Conservation (phyloP, 257 asterid genomes). For the Schizonepeta tenuifolia region DNA sequence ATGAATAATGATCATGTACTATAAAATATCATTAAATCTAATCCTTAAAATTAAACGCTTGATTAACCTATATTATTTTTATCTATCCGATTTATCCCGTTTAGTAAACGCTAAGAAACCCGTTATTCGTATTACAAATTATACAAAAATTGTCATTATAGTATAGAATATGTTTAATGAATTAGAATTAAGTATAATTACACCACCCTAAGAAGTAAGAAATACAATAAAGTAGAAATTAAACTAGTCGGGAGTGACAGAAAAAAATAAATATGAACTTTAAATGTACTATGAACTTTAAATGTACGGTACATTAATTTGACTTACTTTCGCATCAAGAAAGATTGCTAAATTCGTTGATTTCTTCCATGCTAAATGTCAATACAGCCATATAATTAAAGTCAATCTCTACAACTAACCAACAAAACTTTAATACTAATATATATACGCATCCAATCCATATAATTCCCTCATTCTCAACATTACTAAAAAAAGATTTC, state of each 20-base stretch:
- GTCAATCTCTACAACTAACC: conserved; percentile 29
- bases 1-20: no score
- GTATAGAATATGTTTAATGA: no score
- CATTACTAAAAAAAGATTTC: background rate
- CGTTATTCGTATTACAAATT: no score
- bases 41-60: no score
- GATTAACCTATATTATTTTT: no score
- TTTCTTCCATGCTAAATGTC: conserved; percentile 25
- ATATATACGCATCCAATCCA: background rate
- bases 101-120: no score
- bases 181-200: background rate
- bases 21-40: no score
- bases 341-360: conserved; percentile 22
- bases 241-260: background rate
- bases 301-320: conserved; percentile 34
- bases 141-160: no score
- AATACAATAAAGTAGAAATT: background rate
- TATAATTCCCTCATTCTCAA: conserved; percentile 2
- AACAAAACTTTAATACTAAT: background rate
- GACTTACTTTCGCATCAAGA: conserved; percentile 43
- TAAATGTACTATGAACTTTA: background rate
- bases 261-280: background rate
- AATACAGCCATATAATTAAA: conserved; percentile 18
- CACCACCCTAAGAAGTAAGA: no score
- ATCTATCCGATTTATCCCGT: no score